Percentiles rank a stretch among this genome's conserved stretches.
Evolutionary conservation across 1,284 basidiomycete genomes (phyloP).

Genomic region (Microbotryomycetes sp.): DNA sequence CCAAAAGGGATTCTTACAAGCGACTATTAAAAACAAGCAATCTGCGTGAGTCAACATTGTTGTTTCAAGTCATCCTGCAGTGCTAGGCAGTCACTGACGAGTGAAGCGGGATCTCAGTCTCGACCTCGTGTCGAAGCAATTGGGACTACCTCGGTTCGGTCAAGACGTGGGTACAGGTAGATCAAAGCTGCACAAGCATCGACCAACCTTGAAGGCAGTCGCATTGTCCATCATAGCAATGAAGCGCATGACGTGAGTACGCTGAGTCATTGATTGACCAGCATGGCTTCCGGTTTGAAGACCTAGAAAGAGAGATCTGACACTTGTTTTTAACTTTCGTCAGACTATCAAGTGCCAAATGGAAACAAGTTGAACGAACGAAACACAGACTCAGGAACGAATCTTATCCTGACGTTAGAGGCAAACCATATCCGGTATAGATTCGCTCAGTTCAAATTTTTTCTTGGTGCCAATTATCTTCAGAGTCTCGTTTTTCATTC

Average conservation of each 20-base stretch:
- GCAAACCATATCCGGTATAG: conserved; percentile 28
- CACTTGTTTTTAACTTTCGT: too few species aligned
- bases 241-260: conserved; percentile 32
- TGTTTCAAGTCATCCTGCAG: too few species aligned
- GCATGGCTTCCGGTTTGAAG: too few species aligned
- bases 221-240: conserved; percentile 29
- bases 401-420: conserved; percentile 31
- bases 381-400: conserved; percentile 29
- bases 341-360: conserved; percentile 19
- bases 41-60: conserved; percentile 21
- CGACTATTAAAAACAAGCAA: conserved; percentile 29
- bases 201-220: conserved; percentile 21
- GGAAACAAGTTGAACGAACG: conserved; percentile 18
- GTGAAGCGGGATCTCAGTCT: conserved; percentile 16
- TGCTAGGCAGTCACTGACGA: not conserved
- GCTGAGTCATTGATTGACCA: too few species aligned
- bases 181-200: not conserved
- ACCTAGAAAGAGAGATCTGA: too few species aligned
- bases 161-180: not conserved
- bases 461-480: too few species aligned
- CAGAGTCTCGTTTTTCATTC: too few species aligned
- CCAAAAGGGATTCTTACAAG: conserved; percentile 69
- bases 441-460: too few species aligned
- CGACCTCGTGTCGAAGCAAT: conserved; percentile 17
- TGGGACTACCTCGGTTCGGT: conserved; percentile 10